Base-by-base conservation (phyloP, 2,329 filamentous ascomycete species). In the Colletotrichum endophyticum region DNA sequence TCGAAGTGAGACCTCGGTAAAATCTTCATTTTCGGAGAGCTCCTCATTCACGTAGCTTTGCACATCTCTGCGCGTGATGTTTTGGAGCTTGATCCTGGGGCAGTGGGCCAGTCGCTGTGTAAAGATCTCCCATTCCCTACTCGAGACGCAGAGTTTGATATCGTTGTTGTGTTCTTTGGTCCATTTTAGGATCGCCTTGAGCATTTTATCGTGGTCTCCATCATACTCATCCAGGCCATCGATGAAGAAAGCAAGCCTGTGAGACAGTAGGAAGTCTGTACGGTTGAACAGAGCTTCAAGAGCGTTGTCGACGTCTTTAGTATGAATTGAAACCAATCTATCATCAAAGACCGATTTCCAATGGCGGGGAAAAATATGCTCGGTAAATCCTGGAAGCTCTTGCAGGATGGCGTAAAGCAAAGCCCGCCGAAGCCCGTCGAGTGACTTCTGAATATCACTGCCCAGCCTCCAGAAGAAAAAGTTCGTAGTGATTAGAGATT, bases 401-500 rank as follows among this genome's bases (percentile, higher is more conserved):
- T 57, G 28, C 12, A 71, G 4, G 5, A 71, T 39, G 6, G 69
- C 15, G 5, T 28, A 71, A 2, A 28, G 15, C n/a, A 71, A 61
- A 7, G 59, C 59, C 3, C 69, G 69, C 2, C 59, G 69, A 3
- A 71, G 13, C 22, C 72, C 72, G 1, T 66, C 8, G 7, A 72
- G 39, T 1, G 67, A 71, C 32, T 66, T 71, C 19, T 70, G 66
- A 8, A 36, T 8, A 16, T 16, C 39, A 6, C 12, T 39, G 11
- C 72, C 66, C 8, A 59, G 59, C 8, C 68, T 44, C 67, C 66
- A 75, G 34, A 75, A 75, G 49, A 71, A 75, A 7, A 66, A 75
- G 8, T 66, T 75, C 12, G 67, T 44, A 8, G 11, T 27, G 8
- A 71, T 28, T 2, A 75, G n/a, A 1, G 7, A 44, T 12, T 71